Conservation (phyloP, 768 basidiomycete species). For the Termitomyces sp. region DNA sequence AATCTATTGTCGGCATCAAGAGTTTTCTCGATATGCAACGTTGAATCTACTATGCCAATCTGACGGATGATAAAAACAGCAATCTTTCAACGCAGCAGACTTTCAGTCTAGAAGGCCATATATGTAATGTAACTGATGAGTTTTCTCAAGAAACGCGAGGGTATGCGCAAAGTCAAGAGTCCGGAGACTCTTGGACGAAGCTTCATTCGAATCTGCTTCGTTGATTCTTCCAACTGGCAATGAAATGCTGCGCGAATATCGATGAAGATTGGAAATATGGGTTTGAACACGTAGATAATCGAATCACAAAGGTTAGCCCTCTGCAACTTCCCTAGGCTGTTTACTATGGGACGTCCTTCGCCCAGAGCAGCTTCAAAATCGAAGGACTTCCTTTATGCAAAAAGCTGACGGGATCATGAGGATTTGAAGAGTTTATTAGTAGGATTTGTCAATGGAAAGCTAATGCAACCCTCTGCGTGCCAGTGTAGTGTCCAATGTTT, state of each 20-base stretch:
- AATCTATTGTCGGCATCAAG: background rate
- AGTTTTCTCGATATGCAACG: background rate
- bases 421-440: background rate
- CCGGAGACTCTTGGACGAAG: background rate
- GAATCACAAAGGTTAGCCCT: background rate
- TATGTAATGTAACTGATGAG: background rate
- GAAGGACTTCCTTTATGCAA: conserved; percentile 1
- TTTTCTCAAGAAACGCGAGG: background rate
- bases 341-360: background rate
- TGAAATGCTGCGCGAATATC: background rate
- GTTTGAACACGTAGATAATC: background rate
- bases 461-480: background rate
- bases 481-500: background rate
- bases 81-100: background rate
- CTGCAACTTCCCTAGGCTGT: background rate
- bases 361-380: background rate
- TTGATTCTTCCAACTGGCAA: conserved; percentile 1
- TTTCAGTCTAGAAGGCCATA: background rate
- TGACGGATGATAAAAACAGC: background rate
- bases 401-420: background rate
- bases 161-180: background rate
- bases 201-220: background rate
- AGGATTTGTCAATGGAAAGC: background rate
- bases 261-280: background rate
- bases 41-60: background rate